Conservation (phyloP, 1,139 yeast species). For the Blastobotrys illinoisensis region DNA sequence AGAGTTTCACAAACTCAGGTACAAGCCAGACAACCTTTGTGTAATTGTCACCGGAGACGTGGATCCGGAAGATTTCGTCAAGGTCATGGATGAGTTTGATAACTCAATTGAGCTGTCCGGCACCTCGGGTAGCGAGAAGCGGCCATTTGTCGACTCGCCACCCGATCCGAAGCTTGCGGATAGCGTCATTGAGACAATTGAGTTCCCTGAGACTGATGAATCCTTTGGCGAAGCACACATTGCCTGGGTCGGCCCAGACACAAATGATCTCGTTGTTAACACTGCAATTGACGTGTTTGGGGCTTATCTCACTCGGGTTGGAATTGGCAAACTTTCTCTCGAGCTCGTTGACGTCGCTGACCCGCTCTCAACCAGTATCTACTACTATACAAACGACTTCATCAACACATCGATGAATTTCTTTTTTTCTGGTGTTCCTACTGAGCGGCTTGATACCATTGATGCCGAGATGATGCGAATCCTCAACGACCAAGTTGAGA, state of each 20-base stretch:
- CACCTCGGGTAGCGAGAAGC: constrained; percentile 29
- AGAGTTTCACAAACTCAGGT: constrained; percentile 63
- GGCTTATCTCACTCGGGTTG: constrained; percentile 62
- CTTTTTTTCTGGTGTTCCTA: constrained; percentile 69
- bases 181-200: constrained; percentile 45
- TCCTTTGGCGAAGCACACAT: constrained; percentile 70
- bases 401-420: constrained; percentile 54
- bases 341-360: constrained; percentile 73
- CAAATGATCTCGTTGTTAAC: constrained; percentile 46
- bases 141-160: constrained; percentile 84
- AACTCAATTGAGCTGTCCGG: constrained; percentile 43
- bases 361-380: constrained; percentile 73
- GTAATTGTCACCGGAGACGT: constrained; percentile 79
- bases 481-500: constrained; percentile 45
- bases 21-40: constrained; percentile 80
- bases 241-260: constrained; percentile 80
- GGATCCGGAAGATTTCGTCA: constrained; percentile 64
- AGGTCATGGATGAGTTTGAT: constrained; percentile 62
- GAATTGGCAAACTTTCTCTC: constrained; percentile 59
- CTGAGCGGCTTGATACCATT: constrained; percentile 50
- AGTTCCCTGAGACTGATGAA: constrained; percentile 88
- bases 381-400: constrained; percentile 60
- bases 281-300: constrained; percentile 69
- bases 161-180: constrained; percentile 38
- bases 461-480: constrained; percentile 48